phyloP scores from a whole-genome alignment of 257 asterid genomes.

The Nicotiana undulata region DNA sequence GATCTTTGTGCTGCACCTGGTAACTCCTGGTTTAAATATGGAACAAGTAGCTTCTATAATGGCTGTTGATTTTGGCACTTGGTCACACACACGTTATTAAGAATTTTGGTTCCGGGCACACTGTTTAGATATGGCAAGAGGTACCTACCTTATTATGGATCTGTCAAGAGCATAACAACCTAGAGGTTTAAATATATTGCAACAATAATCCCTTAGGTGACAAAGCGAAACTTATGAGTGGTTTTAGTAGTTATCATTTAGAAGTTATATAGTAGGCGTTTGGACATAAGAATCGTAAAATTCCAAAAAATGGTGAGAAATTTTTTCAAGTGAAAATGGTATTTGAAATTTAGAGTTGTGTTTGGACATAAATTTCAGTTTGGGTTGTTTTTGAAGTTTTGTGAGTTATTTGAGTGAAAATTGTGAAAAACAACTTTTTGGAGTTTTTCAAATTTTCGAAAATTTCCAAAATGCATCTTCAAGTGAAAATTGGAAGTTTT shows the following conservation, averaged over 20 bases:
- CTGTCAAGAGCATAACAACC: not conserved
- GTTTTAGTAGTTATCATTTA: not conserved
- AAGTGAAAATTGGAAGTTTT: too few species aligned
- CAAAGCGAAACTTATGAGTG: not conserved
- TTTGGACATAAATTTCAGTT: too few species aligned
- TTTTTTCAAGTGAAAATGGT: too few species aligned
- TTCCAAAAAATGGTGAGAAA: too few species aligned
- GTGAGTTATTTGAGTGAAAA: too few species aligned
- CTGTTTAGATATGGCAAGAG: not conserved
- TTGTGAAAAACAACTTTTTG: too few species aligned
- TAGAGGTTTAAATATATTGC: not conserved
- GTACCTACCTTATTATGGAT: not conserved
- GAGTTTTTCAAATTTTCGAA: too few species aligned
- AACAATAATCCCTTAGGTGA: not conserved
- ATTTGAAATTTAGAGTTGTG: too few species aligned
- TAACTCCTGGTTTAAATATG: conserved; percentile 15
- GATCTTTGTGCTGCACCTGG: conserved; percentile 99
- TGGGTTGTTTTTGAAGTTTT: too few species aligned
- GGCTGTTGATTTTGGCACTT: not conserved
- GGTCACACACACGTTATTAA: not conserved
- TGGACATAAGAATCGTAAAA: too few species aligned
- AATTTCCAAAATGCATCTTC: too few species aligned
- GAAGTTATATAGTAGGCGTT: not conserved
- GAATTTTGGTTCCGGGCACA: not conserved
- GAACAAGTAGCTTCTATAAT: not conserved